A percentile compares a stretch with the other conserved stretches of the same genome.
phyloP scores from a whole-genome alignment of 441 rosid genomes.

The Erysimum pusillum region DNA sequence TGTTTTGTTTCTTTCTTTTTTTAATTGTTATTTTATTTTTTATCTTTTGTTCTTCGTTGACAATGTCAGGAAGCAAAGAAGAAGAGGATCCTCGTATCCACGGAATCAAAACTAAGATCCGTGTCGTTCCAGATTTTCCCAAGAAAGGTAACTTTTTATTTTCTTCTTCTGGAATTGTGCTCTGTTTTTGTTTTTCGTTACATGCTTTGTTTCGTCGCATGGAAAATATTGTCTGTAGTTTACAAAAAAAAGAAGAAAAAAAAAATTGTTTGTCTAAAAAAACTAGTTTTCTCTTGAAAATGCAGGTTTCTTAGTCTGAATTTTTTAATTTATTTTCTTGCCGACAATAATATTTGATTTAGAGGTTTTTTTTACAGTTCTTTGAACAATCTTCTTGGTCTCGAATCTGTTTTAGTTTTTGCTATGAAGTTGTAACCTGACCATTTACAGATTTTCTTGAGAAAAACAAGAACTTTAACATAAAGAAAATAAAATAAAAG shows the following conservation, averaged over 20 bases:
- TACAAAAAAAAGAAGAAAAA: background rate
- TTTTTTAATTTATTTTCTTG: constrained; percentile 9
- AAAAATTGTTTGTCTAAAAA: constrained; percentile 23
- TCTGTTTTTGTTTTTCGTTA: constrained; percentile 5
- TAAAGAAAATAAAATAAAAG: background rate
- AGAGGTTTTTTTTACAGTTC: background rate
- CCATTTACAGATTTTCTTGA: background rate
- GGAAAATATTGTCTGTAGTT: constrained; percentile 19
- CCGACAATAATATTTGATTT: constrained; percentile 2
- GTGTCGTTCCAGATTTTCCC: constrained; percentile 79
- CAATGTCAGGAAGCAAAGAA: constrained; percentile 83
- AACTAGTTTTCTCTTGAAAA: constrained; percentile 20
- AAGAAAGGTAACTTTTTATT: constrained; percentile 55
- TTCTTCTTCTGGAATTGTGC: background rate
- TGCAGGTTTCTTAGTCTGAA: constrained; percentile 25
- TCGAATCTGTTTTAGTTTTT: constrained; percentile 17
- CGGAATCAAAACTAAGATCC: constrained; percentile 87
- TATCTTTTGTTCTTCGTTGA: constrained; percentile 32
- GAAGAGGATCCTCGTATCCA: constrained; percentile 82
- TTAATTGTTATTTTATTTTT: constrained; percentile 5
- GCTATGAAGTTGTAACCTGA: background rate
- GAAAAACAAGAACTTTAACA: background rate
- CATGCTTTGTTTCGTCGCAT: constrained; percentile 31
- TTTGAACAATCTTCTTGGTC: background rate
- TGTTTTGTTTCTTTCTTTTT: background rate